These are phyloP conservation scores for Colletotrichum incanum DNA, from an alignment of 2,329 filamentous ascomycete genomes.

Conservation along the genomic window DNA sequence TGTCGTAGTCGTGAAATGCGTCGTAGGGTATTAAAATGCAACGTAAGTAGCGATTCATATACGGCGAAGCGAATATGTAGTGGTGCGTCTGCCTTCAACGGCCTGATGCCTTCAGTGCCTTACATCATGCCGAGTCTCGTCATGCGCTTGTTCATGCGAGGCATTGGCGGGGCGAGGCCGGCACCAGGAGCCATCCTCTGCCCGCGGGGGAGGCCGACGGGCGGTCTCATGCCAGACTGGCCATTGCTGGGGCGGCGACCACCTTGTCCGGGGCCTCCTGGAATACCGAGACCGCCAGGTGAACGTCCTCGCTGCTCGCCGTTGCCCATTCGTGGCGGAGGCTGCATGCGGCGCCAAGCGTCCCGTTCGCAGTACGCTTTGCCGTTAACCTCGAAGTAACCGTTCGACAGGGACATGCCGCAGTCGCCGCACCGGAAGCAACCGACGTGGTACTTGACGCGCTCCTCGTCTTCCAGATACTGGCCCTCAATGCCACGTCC, in stretches of 20 bases:
- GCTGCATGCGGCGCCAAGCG: constrained; percentile 73
- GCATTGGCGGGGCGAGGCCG: constrained; percentile 51
- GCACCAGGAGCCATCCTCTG: constrained; percentile 43
- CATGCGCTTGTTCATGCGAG: constrained; percentile 75
- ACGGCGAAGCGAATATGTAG: constrained; percentile 28
- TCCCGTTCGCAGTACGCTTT: constrained; percentile 89
- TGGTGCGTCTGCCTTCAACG: not conserved
- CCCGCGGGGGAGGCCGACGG: constrained; percentile 41
- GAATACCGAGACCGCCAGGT: constrained; percentile 34
- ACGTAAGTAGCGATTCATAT: constrained; percentile 24
- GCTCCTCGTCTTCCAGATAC: constrained; percentile 86
- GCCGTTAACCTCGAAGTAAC: constrained; percentile 92
- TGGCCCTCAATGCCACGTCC: constrained; percentile 91
- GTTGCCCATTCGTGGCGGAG: constrained; percentile 47
- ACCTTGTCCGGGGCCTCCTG: constrained; percentile 26
- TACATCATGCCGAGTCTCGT: constrained; percentile 73
- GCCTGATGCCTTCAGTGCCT: constrained; percentile 34
- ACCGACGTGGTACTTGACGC: constrained; percentile 86
- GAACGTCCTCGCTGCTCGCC: constrained; percentile 50
- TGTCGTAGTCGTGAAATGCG: constrained; percentile 41
- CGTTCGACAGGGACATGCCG: constrained; percentile 79
- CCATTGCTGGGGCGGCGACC: constrained; percentile 37
- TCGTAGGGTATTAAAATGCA: constrained; percentile 37
- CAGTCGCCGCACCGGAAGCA: constrained; percentile 92
- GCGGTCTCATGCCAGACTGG: constrained; percentile 42